A percentile compares a stretch with the other conserved stretches of the same genome.
phyloP scores from a whole-genome alignment of 1,284 basidiomycete species.

The Melampsora americana region DNA sequence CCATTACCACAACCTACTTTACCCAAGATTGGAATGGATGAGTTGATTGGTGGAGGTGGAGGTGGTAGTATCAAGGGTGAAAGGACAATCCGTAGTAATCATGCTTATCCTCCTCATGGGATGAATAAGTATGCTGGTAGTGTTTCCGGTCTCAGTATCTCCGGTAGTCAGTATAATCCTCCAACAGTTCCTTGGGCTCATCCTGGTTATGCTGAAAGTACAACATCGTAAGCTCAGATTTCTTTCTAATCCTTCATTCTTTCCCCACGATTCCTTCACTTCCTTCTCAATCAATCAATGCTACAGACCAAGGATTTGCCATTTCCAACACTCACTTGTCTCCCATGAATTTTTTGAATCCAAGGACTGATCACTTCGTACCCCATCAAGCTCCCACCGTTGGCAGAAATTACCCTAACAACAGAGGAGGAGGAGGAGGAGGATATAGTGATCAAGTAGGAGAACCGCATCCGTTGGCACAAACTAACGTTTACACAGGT shows the following conservation, averaged over 20 bases:
- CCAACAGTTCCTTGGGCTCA: constrained; percentile 18
- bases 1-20: constrained; percentile 93
- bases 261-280: too few relatives aligned
- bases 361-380: constrained; percentile 40
- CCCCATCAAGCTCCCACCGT: constrained; percentile 36
- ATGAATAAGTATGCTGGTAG: background rate
- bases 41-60: constrained; percentile 52
- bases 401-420: background rate
- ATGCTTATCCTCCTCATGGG: constrained; percentile 32
- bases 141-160: background rate
- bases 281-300: background rate
- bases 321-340: background rate
- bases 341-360: background rate
- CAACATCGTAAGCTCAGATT: constrained; percentile 30
- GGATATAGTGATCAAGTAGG: constrained; percentile 1
- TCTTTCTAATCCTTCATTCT: too few relatives aligned
- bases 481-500: background rate
- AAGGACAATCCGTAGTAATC: background rate
- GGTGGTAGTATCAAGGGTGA: constrained; percentile 5
- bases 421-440: background rate
- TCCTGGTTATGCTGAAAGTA: constrained; percentile 35
- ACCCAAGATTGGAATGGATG: constrained; percentile 82
- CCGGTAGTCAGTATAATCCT: constrained; percentile 6
- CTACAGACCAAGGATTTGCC: too few relatives aligned
- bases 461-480: background rate